Conservation (phyloP, 2,329 filamentous ascomycete genomes). For the Aspergillus pseudoterreus region DNA sequence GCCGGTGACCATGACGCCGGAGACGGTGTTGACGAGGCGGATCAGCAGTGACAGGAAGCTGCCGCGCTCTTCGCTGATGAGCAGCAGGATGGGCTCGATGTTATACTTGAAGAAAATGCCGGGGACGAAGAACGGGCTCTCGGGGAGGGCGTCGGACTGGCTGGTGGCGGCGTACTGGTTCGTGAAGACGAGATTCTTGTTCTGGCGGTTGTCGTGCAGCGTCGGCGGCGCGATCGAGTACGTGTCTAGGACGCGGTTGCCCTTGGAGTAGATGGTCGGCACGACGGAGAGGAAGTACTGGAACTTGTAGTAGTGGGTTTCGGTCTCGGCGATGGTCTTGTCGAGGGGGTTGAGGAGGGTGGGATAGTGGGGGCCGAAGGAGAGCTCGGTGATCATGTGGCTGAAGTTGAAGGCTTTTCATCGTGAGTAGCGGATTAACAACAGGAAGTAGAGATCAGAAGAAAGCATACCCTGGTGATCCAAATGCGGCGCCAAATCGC, state of each 20-base stretch:
- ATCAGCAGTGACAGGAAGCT: conserved; percentile 71
- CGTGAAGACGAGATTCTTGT: conserved; percentile 68
- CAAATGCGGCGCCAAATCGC: conserved; percentile 72
- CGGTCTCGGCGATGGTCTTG: conserved; percentile 75
- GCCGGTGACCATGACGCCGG: conserved; percentile 85
- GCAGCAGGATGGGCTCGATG: conserved; percentile 89
- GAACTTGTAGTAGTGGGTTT: conserved; percentile 83
- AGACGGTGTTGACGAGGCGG: conserved; percentile 84
- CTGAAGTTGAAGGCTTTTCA: conserved; percentile 87
- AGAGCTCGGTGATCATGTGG: conserved; percentile 92
- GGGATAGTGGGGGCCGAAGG: conserved; percentile 95
- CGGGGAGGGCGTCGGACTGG: conserved; percentile 63
- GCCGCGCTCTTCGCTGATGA: conserved; percentile 76
- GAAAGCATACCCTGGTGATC: conserved; percentile 68
- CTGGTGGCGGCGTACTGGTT: conserved; percentile 98
- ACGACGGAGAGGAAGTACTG: conserved; percentile 97
- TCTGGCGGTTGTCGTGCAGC: conserved; percentile 31
- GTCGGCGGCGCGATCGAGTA: conserved; percentile 34
- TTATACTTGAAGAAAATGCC: conserved; percentile 99
- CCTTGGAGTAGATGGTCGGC: conserved; percentile 82
- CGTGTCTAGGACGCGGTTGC: conserved; percentile 39
- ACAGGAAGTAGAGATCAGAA: neutral
- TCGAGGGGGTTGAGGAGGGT: conserved; percentile 92
- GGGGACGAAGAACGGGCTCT: conserved; percentile 63
- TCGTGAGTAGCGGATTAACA: neutral